Evolutionary conservation across 2,329 filamentous ascomycete species (phyloP), one percentile per base, ranked within the genome.

Genomic region (Clonostachys sp.): DNA sequence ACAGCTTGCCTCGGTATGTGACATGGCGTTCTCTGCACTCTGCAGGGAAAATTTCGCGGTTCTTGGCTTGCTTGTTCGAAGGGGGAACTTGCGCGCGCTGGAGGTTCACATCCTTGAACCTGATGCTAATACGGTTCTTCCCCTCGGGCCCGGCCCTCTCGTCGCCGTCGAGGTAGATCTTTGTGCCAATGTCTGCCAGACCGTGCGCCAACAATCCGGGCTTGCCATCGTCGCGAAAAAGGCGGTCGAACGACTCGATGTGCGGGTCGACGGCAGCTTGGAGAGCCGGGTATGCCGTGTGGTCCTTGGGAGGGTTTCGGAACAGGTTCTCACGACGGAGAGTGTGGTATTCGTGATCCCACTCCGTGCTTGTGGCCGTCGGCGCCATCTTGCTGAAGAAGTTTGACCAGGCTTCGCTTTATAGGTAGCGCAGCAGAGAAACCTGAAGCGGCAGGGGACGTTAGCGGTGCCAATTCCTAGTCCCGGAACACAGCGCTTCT

Each of bases 11-110:
- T 62, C 91, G 79, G 68, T 99, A 99, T 33, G 91, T 90, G 46
- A 83, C 83, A 75, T 97, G 92, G 42, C 94, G 83, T 71, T 99
- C 92, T 75, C 94, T 83, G 72, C 91, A 96, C 72, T 99, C 94
- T 36, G 92, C 83, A 0, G 94, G 94, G 50, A 91, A 81, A 56
- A 99, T 89, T 60, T 94, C 88, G 62, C 94, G 81, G 66, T 89
- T 89, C 57, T 80, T 83, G 47, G 87, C 87, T 61, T 87, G 84
- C 67, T 95, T 96, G 73, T 96, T 96, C 45, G 80, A 81, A 2
- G 86, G 71, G 5, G 91, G 91, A 13, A 96, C 75, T 54, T 83
- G 77, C 12, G 91, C 83, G 67, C 90, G 95, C 55, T 94, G 87
- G 42, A 97, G 77, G 52, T 86, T 86, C 34, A 97, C 78, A 53